Conservation (phyloP, 257 asterid genomes). For the Solanum etuberosum region DNA sequence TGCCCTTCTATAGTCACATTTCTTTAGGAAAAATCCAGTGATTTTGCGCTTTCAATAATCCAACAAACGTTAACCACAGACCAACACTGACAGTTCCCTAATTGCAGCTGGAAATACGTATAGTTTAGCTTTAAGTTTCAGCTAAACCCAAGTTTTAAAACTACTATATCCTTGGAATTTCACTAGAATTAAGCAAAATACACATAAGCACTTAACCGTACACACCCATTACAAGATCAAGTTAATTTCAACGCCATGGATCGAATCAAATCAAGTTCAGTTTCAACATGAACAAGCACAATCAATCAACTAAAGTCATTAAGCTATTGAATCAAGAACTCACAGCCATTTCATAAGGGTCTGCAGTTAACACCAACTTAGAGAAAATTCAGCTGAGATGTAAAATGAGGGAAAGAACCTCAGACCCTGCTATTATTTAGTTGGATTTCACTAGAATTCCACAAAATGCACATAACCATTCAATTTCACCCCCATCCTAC, state of each 20-base stretch:
- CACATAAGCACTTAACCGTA: not conserved
- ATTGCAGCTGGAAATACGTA: not conserved
- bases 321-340: not conserved
- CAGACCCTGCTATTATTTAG: not conserved
- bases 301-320: not conserved
- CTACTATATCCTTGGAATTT: not conserved
- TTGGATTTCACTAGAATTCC: not conserved
- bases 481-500: not conserved
- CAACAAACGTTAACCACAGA: not conserved
- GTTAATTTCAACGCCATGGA: not conserved
- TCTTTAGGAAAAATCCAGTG: not conserved
- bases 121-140: not conserved
- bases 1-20: not conserved
- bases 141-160: not conserved
- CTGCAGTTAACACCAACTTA: not conserved
- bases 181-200: not conserved
- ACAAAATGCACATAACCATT: not conserved
- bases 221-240: not conserved
- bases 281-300: not conserved
- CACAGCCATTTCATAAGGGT: constrained; percentile 22
- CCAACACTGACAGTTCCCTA: not conserved
- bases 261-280: not conserved
- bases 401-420: not conserved
- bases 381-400: not conserved
- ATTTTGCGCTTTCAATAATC: not conserved